A percentile compares a stretch with the other conserved stretches of the same genome.
These are phyloP conservation scores for Neoboletus brunneissimus DNA, from an alignment of 768 basidiomycete species.

Conservation along the genomic window DNA sequence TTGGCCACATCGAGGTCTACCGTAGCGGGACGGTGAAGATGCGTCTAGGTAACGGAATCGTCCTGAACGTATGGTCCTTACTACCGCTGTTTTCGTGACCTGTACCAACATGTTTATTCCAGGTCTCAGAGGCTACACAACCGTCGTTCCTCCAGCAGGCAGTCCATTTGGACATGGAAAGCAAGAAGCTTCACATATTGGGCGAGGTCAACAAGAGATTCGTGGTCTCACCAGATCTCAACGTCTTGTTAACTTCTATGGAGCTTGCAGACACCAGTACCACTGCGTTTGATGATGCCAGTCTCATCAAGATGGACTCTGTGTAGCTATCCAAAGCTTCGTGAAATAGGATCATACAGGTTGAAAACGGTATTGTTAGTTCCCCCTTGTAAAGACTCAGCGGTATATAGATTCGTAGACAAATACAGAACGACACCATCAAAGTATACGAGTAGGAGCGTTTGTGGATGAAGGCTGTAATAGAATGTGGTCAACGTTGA, in stretches of 20 bases:
- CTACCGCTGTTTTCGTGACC: background rate
- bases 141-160: conserved; percentile 89
- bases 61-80: conserved; percentile 64
- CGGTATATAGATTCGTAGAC: background rate
- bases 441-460: background rate
- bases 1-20: conserved; percentile 84
- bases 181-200: conserved; percentile 63
- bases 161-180: conserved; percentile 60
- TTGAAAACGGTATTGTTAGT: background rate
- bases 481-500: conserved; percentile 19
- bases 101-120: conserved; percentile 26
- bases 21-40: conserved; percentile 85
- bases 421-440: background rate
- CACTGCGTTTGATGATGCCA: conserved; percentile 40
- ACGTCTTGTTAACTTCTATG: conserved; percentile 66
- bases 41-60: conserved; percentile 73
- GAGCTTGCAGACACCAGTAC: conserved; percentile 44
- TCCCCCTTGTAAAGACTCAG: background rate
- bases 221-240: conserved; percentile 80
- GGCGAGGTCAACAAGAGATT: conserved; percentile 89
- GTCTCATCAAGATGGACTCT: conserved; percentile 54
- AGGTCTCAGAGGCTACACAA: conserved; percentile 78
- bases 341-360: background rate
- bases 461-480: conserved; percentile 19
- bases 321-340: background rate